Evolutionary conservation across 129 eudicot species (phyloP), one percentile per base, ranked within the genome.

Genomic region (Artemisia argyi): DNA sequence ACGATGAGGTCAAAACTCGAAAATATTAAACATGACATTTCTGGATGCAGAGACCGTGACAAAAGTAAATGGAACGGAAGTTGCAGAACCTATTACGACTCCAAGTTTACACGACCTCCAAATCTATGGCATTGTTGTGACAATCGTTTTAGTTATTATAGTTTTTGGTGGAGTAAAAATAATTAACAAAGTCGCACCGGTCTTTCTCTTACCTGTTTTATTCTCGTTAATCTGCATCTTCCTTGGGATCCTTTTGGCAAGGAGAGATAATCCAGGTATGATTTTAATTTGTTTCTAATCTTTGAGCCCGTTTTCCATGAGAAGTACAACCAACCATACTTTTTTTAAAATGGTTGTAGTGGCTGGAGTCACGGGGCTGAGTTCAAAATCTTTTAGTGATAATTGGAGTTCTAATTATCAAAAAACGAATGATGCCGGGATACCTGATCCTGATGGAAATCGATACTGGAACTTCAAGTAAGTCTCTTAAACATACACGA

Each of bases 121-220:
- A 60, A 73, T 91, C 12, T 91, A 87, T 63, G 97, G 97, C 78
- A 79, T 91, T 59, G 76, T 91, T 46, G 91, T 91, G 57, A 91
- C 97, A 46, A 83, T 91, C 80, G 53, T 85, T 71, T 80, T 91
- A 65, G 86, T 83, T 42, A 83, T 91, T 71, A 80, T 91, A 32
- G 97, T 91, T 35, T 91, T 91, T 73, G 97, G 97, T 72, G 97
- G 97, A 22, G 97, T 91, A 49, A 91, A 85, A 79, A 87, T 85
- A 76, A 91, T 91, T 71, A 91, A 91, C 83, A 81, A 90, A 61
- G 97, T 91, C 39, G 91, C 97, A 54, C 97, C 97, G 30, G 89
- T 86, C n/a, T 91, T 91, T 79, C 91, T 91, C 64, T 56, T 91
- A 72, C 89, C 97, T 56, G 97, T 91, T 62, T 3, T 88, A 66